These are phyloP conservation scores for Trichosanthes truncata DNA, from an alignment of 306 rosid species.

Conservation along the genomic window DNA sequence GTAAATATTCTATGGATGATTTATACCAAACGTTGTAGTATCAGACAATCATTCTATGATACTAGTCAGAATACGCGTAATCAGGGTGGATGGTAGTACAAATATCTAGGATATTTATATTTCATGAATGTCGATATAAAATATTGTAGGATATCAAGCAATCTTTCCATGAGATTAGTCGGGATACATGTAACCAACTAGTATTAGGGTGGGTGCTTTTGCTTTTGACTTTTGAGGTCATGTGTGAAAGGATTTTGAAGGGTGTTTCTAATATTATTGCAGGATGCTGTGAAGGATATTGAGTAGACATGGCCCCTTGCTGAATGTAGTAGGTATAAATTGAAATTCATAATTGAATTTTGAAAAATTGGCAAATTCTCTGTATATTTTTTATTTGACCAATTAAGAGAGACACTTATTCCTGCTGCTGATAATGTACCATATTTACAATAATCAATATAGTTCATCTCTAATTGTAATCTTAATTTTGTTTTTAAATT, in stretches of 20 bases:
- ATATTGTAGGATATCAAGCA: not conserved
- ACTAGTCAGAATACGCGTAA: not conserved
- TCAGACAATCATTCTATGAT: not conserved
- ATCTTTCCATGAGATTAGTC: not conserved
- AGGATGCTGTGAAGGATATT: conserved; percentile 45
- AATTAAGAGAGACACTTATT: not conserved
- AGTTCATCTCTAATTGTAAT: not conserved
- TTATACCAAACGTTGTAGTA: not conserved
- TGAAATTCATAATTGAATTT: not conserved
- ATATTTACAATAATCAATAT: not conserved
- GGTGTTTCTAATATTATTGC: conserved; percentile 6
- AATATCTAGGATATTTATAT: not conserved
- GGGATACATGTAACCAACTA: not conserved
- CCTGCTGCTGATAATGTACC: not conserved
- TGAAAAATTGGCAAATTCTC: conserved; percentile 1
- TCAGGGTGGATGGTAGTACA: not conserved
- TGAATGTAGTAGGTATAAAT: not conserved
- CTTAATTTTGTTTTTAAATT: not conserved
- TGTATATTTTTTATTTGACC: conserved; percentile 6
- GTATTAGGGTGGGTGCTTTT: not conserved
- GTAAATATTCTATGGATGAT: not conserved
- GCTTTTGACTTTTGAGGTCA: not conserved
- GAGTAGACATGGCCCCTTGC: conserved; percentile 16
- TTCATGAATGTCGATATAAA: not conserved
- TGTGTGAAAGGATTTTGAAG: not conserved